Percentiles rank a stretch among this genome's conserved stretches.
phyloP scores from a whole-genome alignment of 2,329 filamentous ascomycete genomes.

The Fusarium mangiferae region DNA sequence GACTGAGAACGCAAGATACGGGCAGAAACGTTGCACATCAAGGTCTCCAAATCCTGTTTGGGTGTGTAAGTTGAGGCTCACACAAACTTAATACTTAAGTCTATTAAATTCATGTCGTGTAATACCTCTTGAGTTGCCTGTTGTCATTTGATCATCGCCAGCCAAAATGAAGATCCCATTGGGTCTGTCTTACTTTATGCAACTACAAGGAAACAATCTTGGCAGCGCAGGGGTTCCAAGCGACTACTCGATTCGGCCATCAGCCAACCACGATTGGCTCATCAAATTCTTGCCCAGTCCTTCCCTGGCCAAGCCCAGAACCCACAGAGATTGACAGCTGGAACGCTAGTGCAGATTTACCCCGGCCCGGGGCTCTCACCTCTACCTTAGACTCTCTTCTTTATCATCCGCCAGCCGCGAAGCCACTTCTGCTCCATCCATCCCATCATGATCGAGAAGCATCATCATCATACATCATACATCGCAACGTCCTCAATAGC shows the following conservation, averaged over 20 bases:
- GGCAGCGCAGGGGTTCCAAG: constrained; percentile 35
- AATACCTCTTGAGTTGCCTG: not conserved
- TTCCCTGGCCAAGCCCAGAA: constrained; percentile 36
- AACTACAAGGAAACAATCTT: constrained; percentile 14
- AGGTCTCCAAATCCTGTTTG: not conserved
- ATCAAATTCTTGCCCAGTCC: constrained; percentile 22
- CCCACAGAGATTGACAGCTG: constrained; percentile 32
- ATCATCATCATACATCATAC: constrained; percentile 22
- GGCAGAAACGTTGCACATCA: not conserved
- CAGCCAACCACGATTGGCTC: constrained; percentile 40
- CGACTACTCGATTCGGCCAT: constrained; percentile 45
- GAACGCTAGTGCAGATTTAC: constrained; percentile 22
- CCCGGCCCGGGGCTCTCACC: not conserved
- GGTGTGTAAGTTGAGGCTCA: not conserved
- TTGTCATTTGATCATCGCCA: not conserved
- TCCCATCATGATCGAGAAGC: constrained; percentile 1
- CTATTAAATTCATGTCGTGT: not conserved
- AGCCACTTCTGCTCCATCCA: constrained; percentile 14
- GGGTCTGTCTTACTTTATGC: constrained; percentile 17
- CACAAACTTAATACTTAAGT: not conserved
- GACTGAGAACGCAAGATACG: not conserved
- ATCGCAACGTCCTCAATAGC: not conserved
- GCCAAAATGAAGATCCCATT: not conserved
- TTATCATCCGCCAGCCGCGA: constrained; percentile 12
- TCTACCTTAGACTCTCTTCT: not conserved